These are phyloP conservation scores for Actinomortierella wolfii DNA, from an alignment of 371 early-diverging fungal genomes.

Conservation along the genomic window DNA sequence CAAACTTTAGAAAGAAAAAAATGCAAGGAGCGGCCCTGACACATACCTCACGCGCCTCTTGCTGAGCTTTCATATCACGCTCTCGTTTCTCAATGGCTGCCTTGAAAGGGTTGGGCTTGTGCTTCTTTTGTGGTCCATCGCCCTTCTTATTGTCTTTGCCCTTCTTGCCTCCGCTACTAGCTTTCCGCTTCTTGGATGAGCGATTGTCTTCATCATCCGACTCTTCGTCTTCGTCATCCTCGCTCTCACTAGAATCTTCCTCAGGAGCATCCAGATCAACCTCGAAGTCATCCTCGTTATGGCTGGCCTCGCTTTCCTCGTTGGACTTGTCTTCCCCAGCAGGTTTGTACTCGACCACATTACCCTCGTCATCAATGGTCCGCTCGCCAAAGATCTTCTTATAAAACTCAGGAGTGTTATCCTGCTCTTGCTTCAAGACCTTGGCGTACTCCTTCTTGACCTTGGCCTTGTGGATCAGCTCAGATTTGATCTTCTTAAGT, in stretches of 20 bases:
- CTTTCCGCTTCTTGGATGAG: slow-evolving; percentile 21
- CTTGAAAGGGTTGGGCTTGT: slow-evolving; percentile 68
- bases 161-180: slow-evolving; percentile 10
- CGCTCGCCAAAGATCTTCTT: slow-evolving; percentile 62
- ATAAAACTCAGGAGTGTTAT: slow-evolving; percentile 42
- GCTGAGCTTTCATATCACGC: slow-evolving; percentile 47
- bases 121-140: slow-evolving; percentile 33
- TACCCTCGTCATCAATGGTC: slow-evolving; percentile 65
- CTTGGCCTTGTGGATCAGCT: slow-evolving; percentile 64
- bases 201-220: slow-evolving; percentile 8
- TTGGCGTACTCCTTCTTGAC: slow-evolving; percentile 67
- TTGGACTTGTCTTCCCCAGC: slow-evolving; percentile 17
- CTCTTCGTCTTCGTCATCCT: slow-evolving; percentile 27
- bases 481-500: slow-evolving; percentile 54
- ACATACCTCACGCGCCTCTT: slow-evolving; percentile 48
- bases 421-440: slow-evolving; percentile 35
- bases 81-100: slow-evolving; percentile 55
- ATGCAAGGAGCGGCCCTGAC: neutral
- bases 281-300: slow-evolving; percentile 38
- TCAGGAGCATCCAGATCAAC: slow-evolving; percentile 47
- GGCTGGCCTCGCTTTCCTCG: slow-evolving; percentile 2
- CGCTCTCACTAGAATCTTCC: slow-evolving; percentile 44
- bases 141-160: slow-evolving; percentile 32
- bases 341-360: slow-evolving; percentile 53
- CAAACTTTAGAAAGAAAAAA: neutral